Evolutionary conservation across 176 grass and related monocot genomes (phyloP).

Genomic region (Oryza punctata): DNA sequence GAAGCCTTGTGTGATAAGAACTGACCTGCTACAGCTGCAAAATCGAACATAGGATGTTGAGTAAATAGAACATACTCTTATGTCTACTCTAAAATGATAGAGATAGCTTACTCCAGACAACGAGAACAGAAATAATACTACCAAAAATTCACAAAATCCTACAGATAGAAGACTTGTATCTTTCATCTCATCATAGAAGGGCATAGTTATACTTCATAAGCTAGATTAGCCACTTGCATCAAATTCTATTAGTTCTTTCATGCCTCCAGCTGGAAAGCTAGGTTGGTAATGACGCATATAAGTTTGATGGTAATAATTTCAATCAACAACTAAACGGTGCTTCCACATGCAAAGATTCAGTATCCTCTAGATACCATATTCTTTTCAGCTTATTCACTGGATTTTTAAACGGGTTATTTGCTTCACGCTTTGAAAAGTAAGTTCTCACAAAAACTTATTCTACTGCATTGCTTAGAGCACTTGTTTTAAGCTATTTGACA

Average conservation of each 20-base stretch:
- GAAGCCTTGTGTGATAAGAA: slow-evolving; percentile 87
- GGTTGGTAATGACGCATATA: background rate
- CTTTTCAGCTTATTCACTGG: no score
- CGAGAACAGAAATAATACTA: background rate
- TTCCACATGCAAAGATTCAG: slow-evolving; percentile 1
- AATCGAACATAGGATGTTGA: background rate
- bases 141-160: background rate
- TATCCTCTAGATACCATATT: background rate
- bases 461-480: no score
- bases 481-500: no score
- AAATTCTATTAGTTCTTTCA: background rate
- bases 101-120: background rate
- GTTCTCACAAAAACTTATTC: no score
- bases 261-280: background rate
- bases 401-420: no score
- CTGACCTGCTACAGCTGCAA: slow-evolving; percentile 77
- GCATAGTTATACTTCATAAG: background rate
- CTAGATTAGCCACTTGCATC: background rate
- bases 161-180: background rate
- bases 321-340: background rate
- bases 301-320: background rate
- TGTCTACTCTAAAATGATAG: background rate
- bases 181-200: background rate
- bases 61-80: background rate
- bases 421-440: no score